Base-by-base conservation (phyloP, 1,139 yeast species). In the Sugiyamaella pinicola region DNA sequence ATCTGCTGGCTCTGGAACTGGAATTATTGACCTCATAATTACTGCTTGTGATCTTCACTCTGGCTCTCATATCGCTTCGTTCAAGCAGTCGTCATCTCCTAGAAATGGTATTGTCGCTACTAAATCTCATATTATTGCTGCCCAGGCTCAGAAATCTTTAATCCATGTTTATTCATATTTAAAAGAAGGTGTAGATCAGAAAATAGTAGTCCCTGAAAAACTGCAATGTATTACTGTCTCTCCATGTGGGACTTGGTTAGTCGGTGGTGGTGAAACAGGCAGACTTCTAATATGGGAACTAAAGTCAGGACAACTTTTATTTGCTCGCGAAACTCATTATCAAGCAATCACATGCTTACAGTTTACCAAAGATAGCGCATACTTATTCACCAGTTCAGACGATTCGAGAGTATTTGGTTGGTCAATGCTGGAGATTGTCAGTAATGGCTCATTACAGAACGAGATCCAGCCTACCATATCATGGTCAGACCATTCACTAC, bases 201-300 rank as follows among this genome's bases (percentile, higher is more conserved):
- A 86, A 61, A 77, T 91, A 40, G 95, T 96, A 0, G 75, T 91
- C 10, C 97, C 98, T 0, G 98, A 89, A 68, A 82, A 81, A 53
- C 70, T 91, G 45, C 70, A 79, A 12, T 81, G 88, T 64, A 66
- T 93, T 51, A 76, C 80, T 0, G 63, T 79, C 1, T 73, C 79
- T 13, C 76, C 76, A 13, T 78, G 76, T 50, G 68, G 66, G 3
- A 61, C 61, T 12, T 88, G 88, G 82, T 71, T 91, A 37, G 77
- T 85, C 9, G 85, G 81, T 2, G 95, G 87, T 58, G 88, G 90
- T 51, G 77, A 93, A 49, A 66, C 84, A 13, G 99, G 98, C 12
- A 80, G 84, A 62, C 61, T 93, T 19, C 87, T 86, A 64, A 69
- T 91, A 3, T 93, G 99, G 98, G 96, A 88, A 61, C 64, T 89